phyloP scores from a whole-genome alignment of 139 green algal species.

The Auxenochlorella protothecoides region DNA sequence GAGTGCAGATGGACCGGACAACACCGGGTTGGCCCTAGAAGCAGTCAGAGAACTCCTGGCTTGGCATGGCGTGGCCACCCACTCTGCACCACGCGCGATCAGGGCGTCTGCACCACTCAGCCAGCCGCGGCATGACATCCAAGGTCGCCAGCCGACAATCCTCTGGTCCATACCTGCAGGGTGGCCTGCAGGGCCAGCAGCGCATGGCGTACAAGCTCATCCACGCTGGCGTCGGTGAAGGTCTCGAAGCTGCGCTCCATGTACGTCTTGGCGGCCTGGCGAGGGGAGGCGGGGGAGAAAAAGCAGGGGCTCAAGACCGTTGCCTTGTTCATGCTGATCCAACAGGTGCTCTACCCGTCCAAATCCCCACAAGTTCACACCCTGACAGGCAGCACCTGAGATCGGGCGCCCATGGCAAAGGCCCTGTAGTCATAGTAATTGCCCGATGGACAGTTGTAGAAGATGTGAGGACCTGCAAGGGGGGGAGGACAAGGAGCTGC shows the following conservation, averaged over 20 bases:
- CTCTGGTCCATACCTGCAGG: slow-evolving; percentile 4
- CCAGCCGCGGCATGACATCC: not conserved
- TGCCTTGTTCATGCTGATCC: not conserved
- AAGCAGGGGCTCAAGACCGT: not conserved
- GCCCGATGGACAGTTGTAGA: slow-evolving; percentile 86
- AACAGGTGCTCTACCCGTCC: not conserved
- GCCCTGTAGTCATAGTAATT: slow-evolving; percentile 98
- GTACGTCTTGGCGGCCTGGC: slow-evolving; percentile 90
- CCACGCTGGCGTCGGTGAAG: slow-evolving; percentile 55
- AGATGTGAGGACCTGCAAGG: slow-evolving; percentile 62
- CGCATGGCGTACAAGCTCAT: slow-evolving; percentile 79
- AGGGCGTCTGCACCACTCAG: not conserved
- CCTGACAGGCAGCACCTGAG: slow-evolving; percentile 50
- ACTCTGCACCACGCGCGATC: not conserved
- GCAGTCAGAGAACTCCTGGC: not conserved
- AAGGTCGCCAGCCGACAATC: not conserved
- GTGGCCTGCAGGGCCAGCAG: slow-evolving; percentile 45
- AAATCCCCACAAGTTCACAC: not conserved
- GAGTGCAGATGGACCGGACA: not conserved
- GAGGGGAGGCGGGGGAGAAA: not conserved
- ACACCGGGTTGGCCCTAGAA: not conserved
- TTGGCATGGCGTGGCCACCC: too few relatives aligned
- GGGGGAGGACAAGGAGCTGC: too few relatives aligned
- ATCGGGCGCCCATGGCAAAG: slow-evolving; percentile 87
- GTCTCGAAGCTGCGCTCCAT: slow-evolving; percentile 86